These are phyloP conservation scores for Cyberlindnera samutprakarnensis DNA, from an alignment of 805 yeast genomes.

Conservation along the genomic window DNA sequence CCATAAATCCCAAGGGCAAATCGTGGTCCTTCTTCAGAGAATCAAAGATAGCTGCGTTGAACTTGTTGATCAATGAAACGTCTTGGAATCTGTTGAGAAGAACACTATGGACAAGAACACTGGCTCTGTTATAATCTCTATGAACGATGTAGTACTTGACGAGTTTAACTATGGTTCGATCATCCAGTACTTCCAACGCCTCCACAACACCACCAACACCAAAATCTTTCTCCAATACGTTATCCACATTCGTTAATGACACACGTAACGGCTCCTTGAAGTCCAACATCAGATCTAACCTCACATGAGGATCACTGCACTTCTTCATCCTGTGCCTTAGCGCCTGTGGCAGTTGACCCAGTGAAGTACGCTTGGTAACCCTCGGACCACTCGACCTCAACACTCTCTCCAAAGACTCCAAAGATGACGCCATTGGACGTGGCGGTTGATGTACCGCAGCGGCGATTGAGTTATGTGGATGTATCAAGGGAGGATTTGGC, in stretches of 20 bases:
- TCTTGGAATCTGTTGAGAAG: slow-evolving; percentile 4
- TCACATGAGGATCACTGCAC: slow-evolving; percentile 15
- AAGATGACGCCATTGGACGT: neutral
- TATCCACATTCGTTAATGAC: slow-evolving; percentile 1
- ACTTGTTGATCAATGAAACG: slow-evolving; percentile 1
- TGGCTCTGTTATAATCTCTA: slow-evolving; percentile 8
- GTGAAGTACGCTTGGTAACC: no score
- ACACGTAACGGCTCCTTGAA: slow-evolving; percentile 9
- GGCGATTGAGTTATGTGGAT: slow-evolving; percentile 1
- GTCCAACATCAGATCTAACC: slow-evolving; percentile 7
- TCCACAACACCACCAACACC: neutral
- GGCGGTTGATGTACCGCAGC: neutral
- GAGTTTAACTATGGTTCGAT: slow-evolving; percentile 6
- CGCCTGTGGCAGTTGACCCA: slow-evolving; percentile 5
- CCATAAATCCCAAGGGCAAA: slow-evolving; percentile 9
- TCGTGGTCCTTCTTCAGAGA: slow-evolving; percentile 11
- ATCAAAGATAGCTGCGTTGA: slow-evolving; percentile 6
- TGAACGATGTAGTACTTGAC: slow-evolving; percentile 6
- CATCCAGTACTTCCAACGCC: slow-evolving; percentile 6
- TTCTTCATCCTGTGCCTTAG: slow-evolving; percentile 1
- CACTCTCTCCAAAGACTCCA: neutral
- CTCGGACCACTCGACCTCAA: neutral
- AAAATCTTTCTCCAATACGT: slow-evolving; percentile 6
- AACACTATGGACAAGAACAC: slow-evolving; percentile 5
- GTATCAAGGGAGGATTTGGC: slow-evolving; percentile 2